phyloP scores from a whole-genome alignment of 2,329 filamentous ascomycete genomes.

The Nannizziopsis arthrosporioides region DNA sequence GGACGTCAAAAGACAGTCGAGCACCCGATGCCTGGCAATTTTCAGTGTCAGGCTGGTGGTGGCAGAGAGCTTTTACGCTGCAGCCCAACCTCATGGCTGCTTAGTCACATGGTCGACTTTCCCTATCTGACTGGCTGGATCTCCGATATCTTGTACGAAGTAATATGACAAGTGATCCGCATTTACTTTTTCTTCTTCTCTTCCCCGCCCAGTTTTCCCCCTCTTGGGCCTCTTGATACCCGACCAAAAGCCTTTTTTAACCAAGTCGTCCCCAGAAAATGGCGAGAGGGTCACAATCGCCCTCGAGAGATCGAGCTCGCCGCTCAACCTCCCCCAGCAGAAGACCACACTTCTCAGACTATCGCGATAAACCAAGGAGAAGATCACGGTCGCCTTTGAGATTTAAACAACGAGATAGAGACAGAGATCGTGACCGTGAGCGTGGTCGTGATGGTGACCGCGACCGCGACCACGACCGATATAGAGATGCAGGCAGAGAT shows the following conservation, averaged over 20 bases:
- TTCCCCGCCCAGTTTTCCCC: not conserved
- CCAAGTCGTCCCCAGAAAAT: too few species aligned
- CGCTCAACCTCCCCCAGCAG: conserved; percentile 10
- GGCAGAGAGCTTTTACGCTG: too few species aligned
- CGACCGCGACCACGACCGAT: conserved; percentile 17
- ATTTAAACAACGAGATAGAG: conserved; percentile 23
- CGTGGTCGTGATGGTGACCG: conserved; percentile 25
- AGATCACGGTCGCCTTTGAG: conserved; percentile 12
- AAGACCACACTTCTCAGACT: conserved; percentile 40
- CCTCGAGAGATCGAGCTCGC: too few species aligned
- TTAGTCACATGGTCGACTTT: not conserved
- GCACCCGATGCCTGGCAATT: too few species aligned
- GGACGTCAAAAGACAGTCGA: too few species aligned
- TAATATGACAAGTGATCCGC: too few species aligned
- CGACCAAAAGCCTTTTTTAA: conserved; percentile 2
- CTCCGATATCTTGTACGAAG: too few species aligned
- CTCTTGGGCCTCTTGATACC: conserved; percentile 5
- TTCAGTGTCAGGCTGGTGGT: too few species aligned
- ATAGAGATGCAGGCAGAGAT: conserved; percentile 20
- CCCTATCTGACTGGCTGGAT: not conserved
- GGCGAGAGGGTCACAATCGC: too few species aligned
- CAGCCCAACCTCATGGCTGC: not conserved
- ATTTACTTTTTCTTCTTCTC: not conserved
- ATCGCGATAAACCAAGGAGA: conserved; percentile 39
- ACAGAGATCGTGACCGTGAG: conserved; percentile 17